These are phyloP conservation scores for Boletales sp. DNA, from an alignment of 768 basidiomycete species.

Conservation along the genomic window DNA sequence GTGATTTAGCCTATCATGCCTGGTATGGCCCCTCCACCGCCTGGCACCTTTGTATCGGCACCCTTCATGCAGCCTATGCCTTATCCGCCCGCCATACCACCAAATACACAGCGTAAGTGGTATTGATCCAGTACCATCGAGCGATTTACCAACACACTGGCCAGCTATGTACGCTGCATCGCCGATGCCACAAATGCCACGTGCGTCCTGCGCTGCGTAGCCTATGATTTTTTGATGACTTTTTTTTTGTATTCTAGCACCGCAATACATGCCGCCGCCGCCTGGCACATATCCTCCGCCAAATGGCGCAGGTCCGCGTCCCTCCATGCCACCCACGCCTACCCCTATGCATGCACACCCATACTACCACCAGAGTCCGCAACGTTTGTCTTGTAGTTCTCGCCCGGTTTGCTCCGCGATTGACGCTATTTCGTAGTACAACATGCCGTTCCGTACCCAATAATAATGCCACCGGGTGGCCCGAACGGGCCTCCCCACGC, in stretches of 20 bases:
- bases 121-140: not conserved
- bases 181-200: conserved; percentile 84
- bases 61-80: conserved; percentile 86
- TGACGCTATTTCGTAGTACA: conserved; percentile 54
- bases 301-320: conserved; percentile 73
- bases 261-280: conserved; percentile 78
- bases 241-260: conserved; percentile 37
- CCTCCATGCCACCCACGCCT: conserved; percentile 90
- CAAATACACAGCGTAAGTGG: conserved; percentile 54
- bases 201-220: conserved; percentile 42
- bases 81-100: conserved; percentile 76
- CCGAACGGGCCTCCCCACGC: conserved; percentile 63
- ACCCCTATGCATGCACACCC: conserved; percentile 83
- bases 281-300: conserved; percentile 78
- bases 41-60: conserved; percentile 72
- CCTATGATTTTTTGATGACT: conserved; percentile 1
- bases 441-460: conserved; percentile 84
- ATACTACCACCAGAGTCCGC: conserved; percentile 89
- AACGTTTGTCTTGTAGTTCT: conserved; percentile 50
- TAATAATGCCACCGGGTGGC: conserved; percentile 80
- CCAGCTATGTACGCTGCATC: conserved; percentile 79
- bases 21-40: conserved; percentile 78
- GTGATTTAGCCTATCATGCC: conserved; percentile 71
- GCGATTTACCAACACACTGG: conserved; percentile 6
- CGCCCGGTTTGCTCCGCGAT: conserved; percentile 17